Conservation (phyloP, 306 rosid genomes). For the Sicyos baderoa region DNA sequence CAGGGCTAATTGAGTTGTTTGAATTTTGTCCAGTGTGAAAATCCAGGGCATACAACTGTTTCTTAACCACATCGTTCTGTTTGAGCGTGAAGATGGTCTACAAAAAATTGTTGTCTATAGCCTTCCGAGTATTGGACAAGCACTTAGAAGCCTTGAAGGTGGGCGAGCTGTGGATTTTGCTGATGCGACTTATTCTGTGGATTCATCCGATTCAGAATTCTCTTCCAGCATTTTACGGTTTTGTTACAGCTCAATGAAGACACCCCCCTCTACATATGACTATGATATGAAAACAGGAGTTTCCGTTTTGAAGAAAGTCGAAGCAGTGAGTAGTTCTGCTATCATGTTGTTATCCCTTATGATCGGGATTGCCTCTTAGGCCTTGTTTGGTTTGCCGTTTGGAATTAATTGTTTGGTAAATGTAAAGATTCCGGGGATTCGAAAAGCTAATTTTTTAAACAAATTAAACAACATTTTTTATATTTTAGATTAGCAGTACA, state of each 20-base stretch:
- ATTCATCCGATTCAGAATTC: constrained; percentile 49
- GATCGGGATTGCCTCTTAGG: background rate
- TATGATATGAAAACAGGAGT: constrained; percentile 67
- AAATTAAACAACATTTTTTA: too few species aligned
- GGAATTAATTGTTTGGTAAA: too few species aligned
- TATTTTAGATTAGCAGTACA: too few species aligned
- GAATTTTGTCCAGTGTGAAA: constrained; percentile 53
- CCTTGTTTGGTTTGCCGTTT: too few species aligned
- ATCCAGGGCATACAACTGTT: constrained; percentile 74
- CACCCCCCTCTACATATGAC: constrained; percentile 73
- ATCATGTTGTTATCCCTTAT: background rate
- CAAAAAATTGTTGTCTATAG: constrained; percentile 55
- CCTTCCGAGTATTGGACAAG: constrained; percentile 65
- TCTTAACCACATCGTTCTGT: constrained; percentile 52
- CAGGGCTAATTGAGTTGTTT: constrained; percentile 26
- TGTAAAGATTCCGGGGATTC: too few species aligned
- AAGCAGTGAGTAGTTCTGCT: constrained; percentile 46
- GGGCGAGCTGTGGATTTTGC: constrained; percentile 52
- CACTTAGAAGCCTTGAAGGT: constrained; percentile 46
- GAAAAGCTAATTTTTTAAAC: too few species aligned
- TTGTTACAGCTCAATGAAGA: constrained; percentile 74
- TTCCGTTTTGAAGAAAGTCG: constrained; percentile 72
- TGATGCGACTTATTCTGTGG: constrained; percentile 70
- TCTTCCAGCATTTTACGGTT: constrained; percentile 61
- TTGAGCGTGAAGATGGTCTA: constrained; percentile 77